phyloP scores from a whole-genome alignment of 2,329 filamentous ascomycete genomes.

The Leptographium radiaticola region DNA sequence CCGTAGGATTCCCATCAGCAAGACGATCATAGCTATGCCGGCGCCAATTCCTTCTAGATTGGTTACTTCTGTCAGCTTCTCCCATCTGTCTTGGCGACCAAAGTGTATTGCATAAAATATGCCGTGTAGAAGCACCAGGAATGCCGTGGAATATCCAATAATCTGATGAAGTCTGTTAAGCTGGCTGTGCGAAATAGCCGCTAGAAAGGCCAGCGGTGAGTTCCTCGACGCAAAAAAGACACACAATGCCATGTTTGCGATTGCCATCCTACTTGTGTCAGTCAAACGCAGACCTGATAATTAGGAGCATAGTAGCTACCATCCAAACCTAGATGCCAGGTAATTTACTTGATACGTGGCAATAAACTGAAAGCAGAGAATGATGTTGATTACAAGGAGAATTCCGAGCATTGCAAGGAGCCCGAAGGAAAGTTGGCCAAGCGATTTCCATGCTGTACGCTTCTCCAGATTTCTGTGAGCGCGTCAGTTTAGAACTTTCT shows the following conservation, averaged over 20 bases:
- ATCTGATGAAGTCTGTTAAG: not conserved
- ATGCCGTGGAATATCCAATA: not conserved
- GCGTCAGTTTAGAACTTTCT: not conserved
- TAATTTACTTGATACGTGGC: slow-evolving; percentile 1
- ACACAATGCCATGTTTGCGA: slow-evolving; percentile 33
- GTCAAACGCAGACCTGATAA: not conserved
- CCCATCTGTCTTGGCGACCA: not conserved
- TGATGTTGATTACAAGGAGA: not conserved
- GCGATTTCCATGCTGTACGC: not conserved
- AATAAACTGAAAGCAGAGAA: slow-evolving; percentile 1
- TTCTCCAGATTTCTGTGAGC: not conserved
- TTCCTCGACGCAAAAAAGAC: slow-evolving; percentile 43
- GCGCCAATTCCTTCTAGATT: not conserved
- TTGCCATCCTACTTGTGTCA: slow-evolving; percentile 1
- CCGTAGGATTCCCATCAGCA: not conserved
- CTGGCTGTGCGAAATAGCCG: slow-evolving; percentile 33
- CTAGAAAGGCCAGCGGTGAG: slow-evolving; percentile 39
- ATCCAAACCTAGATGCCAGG: slow-evolving; percentile 6
- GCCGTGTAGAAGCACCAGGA: not conserved
- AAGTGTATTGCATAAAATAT: not conserved
- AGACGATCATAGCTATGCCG: not conserved
- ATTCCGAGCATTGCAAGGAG: not conserved
- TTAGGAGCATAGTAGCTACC: not conserved
- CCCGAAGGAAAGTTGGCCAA: not conserved
- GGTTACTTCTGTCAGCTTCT: not conserved